Percentiles rank a stretch among this genome's conserved stretches.
phyloP scores from a whole-genome alignment of 495 filamentous ascomycete genomes.

The Neurospora hispaniola region DNA sequence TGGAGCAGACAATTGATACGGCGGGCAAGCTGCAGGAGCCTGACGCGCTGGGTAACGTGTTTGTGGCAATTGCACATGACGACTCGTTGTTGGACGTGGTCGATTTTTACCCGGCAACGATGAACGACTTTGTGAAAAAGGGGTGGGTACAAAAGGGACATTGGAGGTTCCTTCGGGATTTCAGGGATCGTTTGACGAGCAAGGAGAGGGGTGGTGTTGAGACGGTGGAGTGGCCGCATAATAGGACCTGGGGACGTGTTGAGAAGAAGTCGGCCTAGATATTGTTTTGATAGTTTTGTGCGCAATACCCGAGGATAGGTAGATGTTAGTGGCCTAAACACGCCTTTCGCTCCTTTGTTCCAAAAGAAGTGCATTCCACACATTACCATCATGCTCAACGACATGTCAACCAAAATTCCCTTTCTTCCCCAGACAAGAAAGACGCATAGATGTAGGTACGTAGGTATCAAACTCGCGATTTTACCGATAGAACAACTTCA shows the following conservation, averaged over 20 bases:
- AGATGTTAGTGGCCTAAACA: neutral
- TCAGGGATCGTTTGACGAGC: constrained; percentile 9
- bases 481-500: neutral
- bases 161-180: constrained; percentile 50
- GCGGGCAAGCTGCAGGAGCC: constrained; percentile 34
- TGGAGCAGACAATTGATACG: constrained; percentile 22
- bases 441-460: neutral
- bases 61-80: constrained; percentile 47
- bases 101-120: constrained; percentile 40
- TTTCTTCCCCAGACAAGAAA: neutral
- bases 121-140: constrained; percentile 41
- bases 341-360: neutral
- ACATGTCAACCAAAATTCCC: neutral
- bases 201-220: neutral
- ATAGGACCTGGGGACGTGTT: neutral
- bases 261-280: neutral
- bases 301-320: neutral
- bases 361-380: neutral
- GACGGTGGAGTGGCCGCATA: neutral
- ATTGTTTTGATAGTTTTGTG: neutral
- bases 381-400: neutral
- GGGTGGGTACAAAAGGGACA: constrained; percentile 37
- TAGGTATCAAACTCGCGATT: neutral
- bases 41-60: constrained; percentile 41
- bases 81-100: constrained; percentile 31